These are phyloP conservation scores for Albugo laibachii DNA, from an alignment of 352 stramenopile genomes.

Conservation along the genomic window DNA sequence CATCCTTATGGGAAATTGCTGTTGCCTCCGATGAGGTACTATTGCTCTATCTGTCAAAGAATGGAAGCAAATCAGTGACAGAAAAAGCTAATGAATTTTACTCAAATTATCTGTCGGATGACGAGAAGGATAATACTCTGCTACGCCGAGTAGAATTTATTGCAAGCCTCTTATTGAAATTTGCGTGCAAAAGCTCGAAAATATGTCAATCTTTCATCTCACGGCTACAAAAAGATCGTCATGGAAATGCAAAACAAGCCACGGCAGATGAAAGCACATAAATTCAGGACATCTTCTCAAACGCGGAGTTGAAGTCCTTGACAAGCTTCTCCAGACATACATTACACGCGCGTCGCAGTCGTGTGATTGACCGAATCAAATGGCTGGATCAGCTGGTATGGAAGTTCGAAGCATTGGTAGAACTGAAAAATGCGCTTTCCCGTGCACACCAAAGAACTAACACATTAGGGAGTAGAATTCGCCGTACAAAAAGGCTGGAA, in stretches of 20 bases:
- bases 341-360: slow-evolving; percentile 11
- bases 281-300: slow-evolving; percentile 26
- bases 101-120: slow-evolving; percentile 13
- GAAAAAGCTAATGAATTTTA: slow-evolving; percentile 31
- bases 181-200: slow-evolving; percentile 14
- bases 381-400: slow-evolving; percentile 22
- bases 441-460: slow-evolving; percentile 29
- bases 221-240: too few species aligned
- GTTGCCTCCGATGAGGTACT: too few species aligned
- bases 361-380: slow-evolving; percentile 20
- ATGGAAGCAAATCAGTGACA: slow-evolving; percentile 24
- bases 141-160: slow-evolving; percentile 20
- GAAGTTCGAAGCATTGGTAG: slow-evolving; percentile 30
- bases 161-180: slow-evolving; percentile 29
- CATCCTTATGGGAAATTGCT: too few species aligned
- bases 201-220: too few species aligned
- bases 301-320: slow-evolving; percentile 27
- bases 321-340: slow-evolving; percentile 29
- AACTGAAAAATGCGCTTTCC: slow-evolving; percentile 22
- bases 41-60: slow-evolving; percentile 7
- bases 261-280: slow-evolving; percentile 2
- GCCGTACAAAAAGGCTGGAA: slow-evolving; percentile 14
- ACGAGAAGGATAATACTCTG: slow-evolving; percentile 13
- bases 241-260: too few species aligned
- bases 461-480: slow-evolving; percentile 23